phyloP scores from a whole-genome alignment of 768 basidiomycete genomes.

The Lepiota brunneoincarnata region DNA sequence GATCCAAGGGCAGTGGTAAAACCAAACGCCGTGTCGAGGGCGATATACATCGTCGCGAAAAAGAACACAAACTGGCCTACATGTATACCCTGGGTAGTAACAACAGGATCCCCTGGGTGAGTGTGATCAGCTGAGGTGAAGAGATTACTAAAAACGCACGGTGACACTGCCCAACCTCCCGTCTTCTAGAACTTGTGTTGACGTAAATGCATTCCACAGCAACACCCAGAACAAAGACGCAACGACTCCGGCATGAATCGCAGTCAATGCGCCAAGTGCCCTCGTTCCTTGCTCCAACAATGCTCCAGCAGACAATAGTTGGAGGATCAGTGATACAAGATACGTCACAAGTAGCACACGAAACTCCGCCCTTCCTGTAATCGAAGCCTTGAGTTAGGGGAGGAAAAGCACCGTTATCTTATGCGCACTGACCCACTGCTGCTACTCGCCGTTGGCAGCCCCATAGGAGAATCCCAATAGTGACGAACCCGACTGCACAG shows the following conservation, averaged over 20 bases:
- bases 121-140: not conserved
- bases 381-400: not conserved
- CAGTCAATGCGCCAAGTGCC: conserved; percentile 57
- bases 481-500: conserved; percentile 60
- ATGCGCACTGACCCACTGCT: conserved; percentile 76
- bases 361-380: conserved; percentile 49
- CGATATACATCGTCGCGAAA: conserved; percentile 69
- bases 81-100: conserved; percentile 52
- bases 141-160: conserved; percentile 32
- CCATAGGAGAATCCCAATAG: conserved; percentile 49
- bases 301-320: conserved; percentile 69
- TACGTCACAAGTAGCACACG: conserved; percentile 56
- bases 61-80: conserved; percentile 54
- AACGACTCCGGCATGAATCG: conserved; percentile 72
- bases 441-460: conserved; percentile 61
- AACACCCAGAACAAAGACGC: conserved; percentile 69
- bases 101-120: not conserved
- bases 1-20: conserved; percentile 53
- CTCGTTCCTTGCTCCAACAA: conserved; percentile 70
- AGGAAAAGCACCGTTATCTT: not conserved
- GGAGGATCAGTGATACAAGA: conserved; percentile 60
- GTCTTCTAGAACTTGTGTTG: conserved; percentile 80
- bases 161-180: conserved; percentile 62
- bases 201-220: conserved; percentile 60
- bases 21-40: conserved; percentile 68